These are phyloP conservation scores for Rhodomyrtus tomentosa DNA, from an alignment of 345 rosid genomes.

Conservation along the genomic window DNA sequence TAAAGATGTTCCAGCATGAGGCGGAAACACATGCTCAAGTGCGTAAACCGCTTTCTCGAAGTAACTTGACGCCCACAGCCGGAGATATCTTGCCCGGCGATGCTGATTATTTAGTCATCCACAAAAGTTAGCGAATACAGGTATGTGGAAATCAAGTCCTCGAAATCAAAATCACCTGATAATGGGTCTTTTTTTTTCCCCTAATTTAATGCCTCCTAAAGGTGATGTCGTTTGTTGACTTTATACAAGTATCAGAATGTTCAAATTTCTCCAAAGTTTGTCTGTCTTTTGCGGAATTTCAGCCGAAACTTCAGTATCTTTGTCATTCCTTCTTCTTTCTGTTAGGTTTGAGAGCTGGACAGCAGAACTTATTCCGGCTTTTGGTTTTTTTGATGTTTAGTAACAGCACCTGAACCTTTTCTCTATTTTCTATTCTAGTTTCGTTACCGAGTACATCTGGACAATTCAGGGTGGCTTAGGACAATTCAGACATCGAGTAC, in stretches of 20 bases:
- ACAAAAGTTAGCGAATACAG: neutral
- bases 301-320: neutral
- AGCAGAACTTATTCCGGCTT: neutral
- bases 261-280: neutral
- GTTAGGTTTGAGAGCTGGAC: neutral
- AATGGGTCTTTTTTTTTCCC: neutral
- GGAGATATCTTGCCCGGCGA: slow-evolving; percentile 38
- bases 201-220: neutral
- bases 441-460: neutral
- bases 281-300: neutral
- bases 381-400: neutral
- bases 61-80: slow-evolving; percentile 66
- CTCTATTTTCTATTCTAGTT: neutral
- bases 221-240: neutral
- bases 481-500: neutral
- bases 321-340: neutral
- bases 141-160: neutral
- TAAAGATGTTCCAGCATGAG: slow-evolving; percentile 89
- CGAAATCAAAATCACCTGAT: neutral
- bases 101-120: slow-evolving; percentile 52
- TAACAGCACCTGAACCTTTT: neutral
- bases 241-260: neutral
- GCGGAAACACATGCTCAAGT: slow-evolving; percentile 96
- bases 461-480: neutral
- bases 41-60: slow-evolving; percentile 24